Evolutionary conservation across 306 rosid species (phyloP).

Genomic region (Pyrus betulifolia): DNA sequence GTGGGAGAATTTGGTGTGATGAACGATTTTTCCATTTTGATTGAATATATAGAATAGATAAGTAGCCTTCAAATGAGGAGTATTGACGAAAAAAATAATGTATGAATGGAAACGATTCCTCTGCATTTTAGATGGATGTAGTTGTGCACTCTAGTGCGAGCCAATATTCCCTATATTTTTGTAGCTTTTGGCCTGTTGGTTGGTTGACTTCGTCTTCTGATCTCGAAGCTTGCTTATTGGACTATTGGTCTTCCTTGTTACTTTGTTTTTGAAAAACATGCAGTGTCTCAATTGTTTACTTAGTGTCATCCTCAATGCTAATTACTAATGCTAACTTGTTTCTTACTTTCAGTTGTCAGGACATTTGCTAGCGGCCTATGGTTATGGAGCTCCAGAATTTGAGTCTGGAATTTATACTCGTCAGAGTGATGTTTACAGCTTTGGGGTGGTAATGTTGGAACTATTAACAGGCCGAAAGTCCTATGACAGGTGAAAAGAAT

Average conservation of each 20-base stretch:
- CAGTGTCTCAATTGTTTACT: not conserved
- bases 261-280: not conserved
- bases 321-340: not conserved
- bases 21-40: not conserved
- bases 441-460: conserved; percentile 96
- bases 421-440: conserved; percentile 83
- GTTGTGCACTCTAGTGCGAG: not conserved
- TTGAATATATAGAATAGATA: not conserved
- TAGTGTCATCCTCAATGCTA: not conserved
- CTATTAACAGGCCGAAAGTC: conserved; percentile 86
- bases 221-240: not conserved
- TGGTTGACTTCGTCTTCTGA: not conserved
- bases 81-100: not conserved
- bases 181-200: not conserved
- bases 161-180: not conserved
- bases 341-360: conserved; percentile 73
- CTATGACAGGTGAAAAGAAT: conserved; percentile 61
- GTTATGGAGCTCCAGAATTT: conserved; percentile 97
- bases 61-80: not conserved
- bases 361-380: conserved; percentile 57
- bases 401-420: conserved; percentile 81
- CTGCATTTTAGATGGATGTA: not conserved
- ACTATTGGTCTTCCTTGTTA: not conserved
- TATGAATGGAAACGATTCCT: not conserved
- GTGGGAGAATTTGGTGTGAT: not conserved